Evolutionary conservation across 2,329 filamentous ascomycete genomes (phyloP).

Genomic region (Nothophoma quercina): DNA sequence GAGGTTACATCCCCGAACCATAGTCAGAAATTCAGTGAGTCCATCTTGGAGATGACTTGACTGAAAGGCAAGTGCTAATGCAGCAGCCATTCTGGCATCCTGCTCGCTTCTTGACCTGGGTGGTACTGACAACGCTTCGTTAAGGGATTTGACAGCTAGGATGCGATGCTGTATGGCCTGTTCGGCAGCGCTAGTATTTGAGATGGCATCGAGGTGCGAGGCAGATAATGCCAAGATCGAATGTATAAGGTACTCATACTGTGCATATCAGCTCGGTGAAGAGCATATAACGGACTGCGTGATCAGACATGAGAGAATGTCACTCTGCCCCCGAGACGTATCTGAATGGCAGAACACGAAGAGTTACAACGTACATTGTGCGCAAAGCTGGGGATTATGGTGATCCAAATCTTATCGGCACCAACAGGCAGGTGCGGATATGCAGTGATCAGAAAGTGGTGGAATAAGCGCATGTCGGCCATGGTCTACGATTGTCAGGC

Average conservation of each 20-base stretch:
- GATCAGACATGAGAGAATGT: too few species aligned
- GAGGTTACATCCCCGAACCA: slow-evolving; percentile 49
- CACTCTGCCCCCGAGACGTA: too few species aligned
- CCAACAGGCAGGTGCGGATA: slow-evolving; percentile 71
- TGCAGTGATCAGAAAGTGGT: slow-evolving; percentile 69
- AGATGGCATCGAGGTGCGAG: slow-evolving; percentile 66
- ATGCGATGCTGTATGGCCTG: slow-evolving; percentile 70
- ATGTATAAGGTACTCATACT: slow-evolving; percentile 75
- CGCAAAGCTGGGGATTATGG: slow-evolving; percentile 71
- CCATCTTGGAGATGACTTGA: slow-evolving; percentile 49
- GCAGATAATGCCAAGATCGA: slow-evolving; percentile 73
- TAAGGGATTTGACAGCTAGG: slow-evolving; percentile 65
- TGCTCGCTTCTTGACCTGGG: slow-evolving; percentile 41
- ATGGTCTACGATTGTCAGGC: slow-evolving; percentile 38
- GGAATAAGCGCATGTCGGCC: slow-evolving; percentile 73
- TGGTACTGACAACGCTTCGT: slow-evolving; percentile 47
- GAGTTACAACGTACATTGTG: slow-evolving; percentile 62
- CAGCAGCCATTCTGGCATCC: slow-evolving; percentile 49
- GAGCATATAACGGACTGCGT: too few species aligned
- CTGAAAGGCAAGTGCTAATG: slow-evolving; percentile 48
- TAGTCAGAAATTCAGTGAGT: slow-evolving; percentile 47
- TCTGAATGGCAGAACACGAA: not conserved
- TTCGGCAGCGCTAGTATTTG: slow-evolving; percentile 59
- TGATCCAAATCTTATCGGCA: slow-evolving; percentile 71
- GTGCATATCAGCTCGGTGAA: slow-evolving; percentile 21